Percentiles rank a stretch among this genome's conserved stretches.
Evolutionary conservation across 1,284 basidiomycete species (phyloP).

Genomic region (Chondrostereum purpureum): DNA sequence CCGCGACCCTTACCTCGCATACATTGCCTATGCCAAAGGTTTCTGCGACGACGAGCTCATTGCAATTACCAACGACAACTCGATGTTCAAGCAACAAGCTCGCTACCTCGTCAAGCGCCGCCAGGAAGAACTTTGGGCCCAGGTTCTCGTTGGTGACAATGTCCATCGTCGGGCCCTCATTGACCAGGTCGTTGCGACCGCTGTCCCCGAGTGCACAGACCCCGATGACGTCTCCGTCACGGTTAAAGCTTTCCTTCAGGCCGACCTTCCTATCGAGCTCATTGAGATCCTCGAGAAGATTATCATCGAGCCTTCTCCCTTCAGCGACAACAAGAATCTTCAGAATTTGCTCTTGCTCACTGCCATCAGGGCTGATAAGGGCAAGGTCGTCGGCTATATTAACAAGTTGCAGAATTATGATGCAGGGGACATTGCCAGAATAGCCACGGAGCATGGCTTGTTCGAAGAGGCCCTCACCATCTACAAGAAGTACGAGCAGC

Average conservation of each 20-base stretch:
- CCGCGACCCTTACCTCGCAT: constrained; percentile 96
- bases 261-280: constrained; percentile 94
- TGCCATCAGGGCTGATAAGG: constrained; percentile 96
- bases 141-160: constrained; percentile 89
- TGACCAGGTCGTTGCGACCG: constrained; percentile 94
- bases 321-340: constrained; percentile 95
- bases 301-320: constrained; percentile 93
- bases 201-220: constrained; percentile 95
- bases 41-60: constrained; percentile 99
- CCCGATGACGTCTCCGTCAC: constrained; percentile 98
- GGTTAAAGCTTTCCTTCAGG: constrained; percentile 97
- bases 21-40: constrained; percentile 99
- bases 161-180: constrained; percentile 90
- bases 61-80: constrained; percentile 96
- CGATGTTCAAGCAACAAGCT: constrained; percentile 99
- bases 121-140: constrained; percentile 93
- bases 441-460: constrained; percentile 93
- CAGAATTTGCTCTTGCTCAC: constrained; percentile 95
- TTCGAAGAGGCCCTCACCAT: constrained; percentile 97
- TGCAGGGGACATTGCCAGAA: constrained; percentile 90
- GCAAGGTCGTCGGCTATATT: constrained; percentile 98
- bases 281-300: constrained; percentile 99
- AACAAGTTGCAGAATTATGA: constrained; percentile 97
- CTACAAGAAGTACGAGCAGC: constrained; percentile 92
- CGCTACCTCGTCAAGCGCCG: constrained; percentile 97